Evolutionary conservation across 1,284 basidiomycete genomes (phyloP).

Genomic region (Microbotryum saponariae): DNA sequence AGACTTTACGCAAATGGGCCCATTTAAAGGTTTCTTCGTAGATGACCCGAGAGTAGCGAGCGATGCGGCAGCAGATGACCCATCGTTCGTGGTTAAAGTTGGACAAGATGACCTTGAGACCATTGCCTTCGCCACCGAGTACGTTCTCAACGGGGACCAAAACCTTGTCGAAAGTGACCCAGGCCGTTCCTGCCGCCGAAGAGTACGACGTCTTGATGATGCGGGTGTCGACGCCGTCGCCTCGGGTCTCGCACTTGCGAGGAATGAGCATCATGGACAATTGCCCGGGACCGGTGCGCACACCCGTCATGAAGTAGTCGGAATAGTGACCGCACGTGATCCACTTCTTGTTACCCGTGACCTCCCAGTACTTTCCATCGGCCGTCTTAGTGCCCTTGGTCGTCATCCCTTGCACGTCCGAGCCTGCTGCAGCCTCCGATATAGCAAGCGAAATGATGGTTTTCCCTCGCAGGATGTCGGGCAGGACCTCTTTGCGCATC

Average conservation of each 20-base stretch:
- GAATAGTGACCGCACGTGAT: slow-evolving; percentile 40
- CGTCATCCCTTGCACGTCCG: slow-evolving; percentile 36
- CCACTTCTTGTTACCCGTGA: slow-evolving; percentile 39
- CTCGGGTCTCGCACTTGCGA: slow-evolving; percentile 4
- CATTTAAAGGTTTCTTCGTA: slow-evolving; percentile 21
- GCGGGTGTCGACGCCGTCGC: background rate
- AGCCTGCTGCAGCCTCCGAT: slow-evolving; percentile 41
- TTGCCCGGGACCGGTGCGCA: slow-evolving; percentile 38
- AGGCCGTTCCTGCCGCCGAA: slow-evolving; percentile 39
- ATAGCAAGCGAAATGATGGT: slow-evolving; percentile 41
- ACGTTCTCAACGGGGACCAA: slow-evolving; percentile 44
- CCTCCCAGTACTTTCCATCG: slow-evolving; percentile 36
- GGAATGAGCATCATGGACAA: slow-evolving; percentile 42
- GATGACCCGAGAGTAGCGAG: background rate
- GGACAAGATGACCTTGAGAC: slow-evolving; percentile 37
- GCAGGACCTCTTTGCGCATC: slow-evolving; percentile 41
- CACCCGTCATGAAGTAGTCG: slow-evolving; percentile 7
- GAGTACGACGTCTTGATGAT: slow-evolving; percentile 10
- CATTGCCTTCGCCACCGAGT: slow-evolving; percentile 43
- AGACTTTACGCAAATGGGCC: slow-evolving; percentile 17
- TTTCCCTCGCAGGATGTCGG: slow-evolving; percentile 41
- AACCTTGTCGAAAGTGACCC: slow-evolving; percentile 42
- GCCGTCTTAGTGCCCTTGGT: slow-evolving; percentile 39
- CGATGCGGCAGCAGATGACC: slow-evolving; percentile 41
- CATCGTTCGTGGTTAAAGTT: slow-evolving; percentile 39